These are phyloP conservation scores for Nevesoporus exiguus DNA, from an alignment of 768 basidiomycete species.

Conservation along the genomic window DNA sequence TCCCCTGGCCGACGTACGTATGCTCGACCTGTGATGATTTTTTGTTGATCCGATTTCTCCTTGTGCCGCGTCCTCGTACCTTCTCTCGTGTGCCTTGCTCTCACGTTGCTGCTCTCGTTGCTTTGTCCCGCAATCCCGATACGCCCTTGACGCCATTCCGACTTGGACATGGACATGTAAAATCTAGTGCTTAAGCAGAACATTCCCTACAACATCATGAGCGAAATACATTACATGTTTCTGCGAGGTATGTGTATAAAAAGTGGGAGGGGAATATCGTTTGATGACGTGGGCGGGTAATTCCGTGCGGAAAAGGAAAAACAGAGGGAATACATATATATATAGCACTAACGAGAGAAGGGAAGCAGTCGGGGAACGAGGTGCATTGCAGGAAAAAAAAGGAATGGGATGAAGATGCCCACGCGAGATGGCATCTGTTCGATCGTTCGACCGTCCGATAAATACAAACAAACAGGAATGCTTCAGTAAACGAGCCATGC, in stretches of 20 bases:
- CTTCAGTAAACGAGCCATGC: not conserved
- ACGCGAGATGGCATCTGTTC: not conserved
- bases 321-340: not conserved
- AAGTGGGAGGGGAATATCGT: slow-evolving; percentile 14
- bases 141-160: not conserved
- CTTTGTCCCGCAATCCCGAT: not conserved
- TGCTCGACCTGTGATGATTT: slow-evolving; percentile 27
- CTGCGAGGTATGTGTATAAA: slow-evolving; percentile 24
- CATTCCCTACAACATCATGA: slow-evolving; percentile 18
- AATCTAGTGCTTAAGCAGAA: slow-evolving; percentile 9
- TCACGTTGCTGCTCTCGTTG: slow-evolving; percentile 1
- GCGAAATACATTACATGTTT: slow-evolving; percentile 24
- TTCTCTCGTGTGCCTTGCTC: slow-evolving; percentile 1
- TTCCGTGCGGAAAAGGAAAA: slow-evolving; percentile 9
- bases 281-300: slow-evolving; percentile 12
- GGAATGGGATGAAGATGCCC: slow-evolving; percentile 27
- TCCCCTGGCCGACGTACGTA: slow-evolving; percentile 30
- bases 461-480: not conserved
- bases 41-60: not conserved
- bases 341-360: too few relatives aligned
- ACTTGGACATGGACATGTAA: slow-evolving; percentile 14
- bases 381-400: slow-evolving; percentile 5
- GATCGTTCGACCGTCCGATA: not conserved
- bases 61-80: not conserved
- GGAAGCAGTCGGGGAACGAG: not conserved